phyloP scores from a whole-genome alignment of 176 grass and related monocot genomes.

The Lolium rigidum region DNA sequence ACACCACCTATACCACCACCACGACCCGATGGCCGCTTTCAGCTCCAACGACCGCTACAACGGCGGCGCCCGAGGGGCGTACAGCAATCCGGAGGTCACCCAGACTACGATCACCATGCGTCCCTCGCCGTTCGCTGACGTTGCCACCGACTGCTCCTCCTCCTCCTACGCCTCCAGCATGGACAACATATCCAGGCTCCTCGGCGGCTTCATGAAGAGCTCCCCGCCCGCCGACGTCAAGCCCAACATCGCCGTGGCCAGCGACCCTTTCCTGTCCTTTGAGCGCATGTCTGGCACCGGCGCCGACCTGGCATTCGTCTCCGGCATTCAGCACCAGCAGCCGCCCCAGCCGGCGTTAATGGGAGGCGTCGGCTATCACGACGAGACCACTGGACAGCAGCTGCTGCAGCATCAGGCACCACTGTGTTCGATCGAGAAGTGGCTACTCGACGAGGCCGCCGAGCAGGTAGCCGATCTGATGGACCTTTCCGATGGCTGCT shows the following conservation, averaged over 20 bases:
- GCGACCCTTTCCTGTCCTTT: constrained; percentile 42
- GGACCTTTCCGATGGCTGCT: constrained; percentile 55
- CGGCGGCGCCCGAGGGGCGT: neutral
- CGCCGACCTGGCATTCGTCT: neutral
- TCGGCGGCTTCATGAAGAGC: constrained; percentile 65
- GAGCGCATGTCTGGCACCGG: constrained; percentile 20
- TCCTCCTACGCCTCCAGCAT: constrained; percentile 68
- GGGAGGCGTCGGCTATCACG: constrained; percentile 17
- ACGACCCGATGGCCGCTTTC: neutral
- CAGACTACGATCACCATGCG: constrained; percentile 14
- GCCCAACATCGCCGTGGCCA: neutral
- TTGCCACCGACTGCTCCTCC: constrained; percentile 10
- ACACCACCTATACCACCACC: constrained; percentile 10
- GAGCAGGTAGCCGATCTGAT: constrained; percentile 63
- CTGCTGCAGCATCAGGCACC: constrained; percentile 37
- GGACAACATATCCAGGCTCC: constrained; percentile 78
- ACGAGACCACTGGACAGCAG: constrained; percentile 50
- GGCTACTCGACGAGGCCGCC: constrained; percentile 70
- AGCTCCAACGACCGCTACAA: constrained; percentile 26
- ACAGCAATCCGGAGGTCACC: constrained; percentile 10
- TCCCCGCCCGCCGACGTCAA: constrained; percentile 38
- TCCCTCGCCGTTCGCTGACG: constrained; percentile 39
- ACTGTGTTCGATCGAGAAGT: constrained; percentile 72
- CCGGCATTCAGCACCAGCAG: constrained; percentile 9
- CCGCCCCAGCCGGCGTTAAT: neutral